Conservation (phyloP, 768 basidiomycete species). For the Macrolepiota albuminosa region DNA sequence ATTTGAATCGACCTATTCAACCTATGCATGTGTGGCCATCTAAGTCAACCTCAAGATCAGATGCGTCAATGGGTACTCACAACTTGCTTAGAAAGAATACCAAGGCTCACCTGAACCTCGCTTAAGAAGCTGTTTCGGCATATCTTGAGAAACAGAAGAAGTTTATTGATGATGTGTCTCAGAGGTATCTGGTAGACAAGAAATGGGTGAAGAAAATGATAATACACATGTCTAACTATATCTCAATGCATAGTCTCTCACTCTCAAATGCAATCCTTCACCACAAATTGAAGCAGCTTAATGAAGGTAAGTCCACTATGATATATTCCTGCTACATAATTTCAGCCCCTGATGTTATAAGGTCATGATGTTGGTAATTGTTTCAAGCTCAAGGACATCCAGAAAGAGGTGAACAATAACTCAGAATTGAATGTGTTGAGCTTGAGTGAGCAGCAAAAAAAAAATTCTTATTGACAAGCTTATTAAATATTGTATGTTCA, state of each 20-base stretch:
- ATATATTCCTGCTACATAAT: background rate
- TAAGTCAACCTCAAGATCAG: background rate
- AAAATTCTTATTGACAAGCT: background rate
- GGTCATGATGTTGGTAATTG: background rate
- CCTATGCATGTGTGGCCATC: background rate
- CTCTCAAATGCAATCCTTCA: background rate
- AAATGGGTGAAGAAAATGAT: background rate
- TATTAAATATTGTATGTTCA: background rate
- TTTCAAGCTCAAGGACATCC: background rate
- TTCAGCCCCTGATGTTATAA: background rate
- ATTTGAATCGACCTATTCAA: background rate
- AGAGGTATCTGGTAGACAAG: background rate
- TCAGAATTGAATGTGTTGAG: background rate
- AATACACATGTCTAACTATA: background rate
- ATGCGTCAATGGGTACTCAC: background rate
- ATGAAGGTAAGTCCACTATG: background rate
- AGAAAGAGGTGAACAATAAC: background rate
- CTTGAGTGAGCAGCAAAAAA: background rate
- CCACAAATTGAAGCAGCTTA: background rate
- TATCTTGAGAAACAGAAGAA: background rate
- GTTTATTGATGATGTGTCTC: background rate
- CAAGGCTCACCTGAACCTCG: background rate
- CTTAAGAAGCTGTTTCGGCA: background rate
- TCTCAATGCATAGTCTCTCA: background rate
- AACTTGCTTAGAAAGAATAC: background rate